Evolutionary conservation across 495 filamentous ascomycete species (phyloP), one percentile per base, ranked within the genome.

Genomic region (Penicillium cinerascens): DNA sequence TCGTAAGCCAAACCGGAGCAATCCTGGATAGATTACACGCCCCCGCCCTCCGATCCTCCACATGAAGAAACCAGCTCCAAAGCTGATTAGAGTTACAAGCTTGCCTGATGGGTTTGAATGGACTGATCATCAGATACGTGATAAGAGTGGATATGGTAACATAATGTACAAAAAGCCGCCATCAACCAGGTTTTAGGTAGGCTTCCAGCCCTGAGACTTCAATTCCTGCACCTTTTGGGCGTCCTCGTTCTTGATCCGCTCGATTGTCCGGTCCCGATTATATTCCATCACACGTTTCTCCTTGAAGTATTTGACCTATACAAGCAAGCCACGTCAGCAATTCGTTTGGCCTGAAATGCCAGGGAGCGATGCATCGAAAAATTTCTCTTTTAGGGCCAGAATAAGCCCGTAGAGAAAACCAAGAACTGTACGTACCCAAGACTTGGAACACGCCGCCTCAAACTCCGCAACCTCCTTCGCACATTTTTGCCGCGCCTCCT

Each of bases 291-390:
- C 90, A 52, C 93, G 79, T 70, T 89, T 84, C 66, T 96, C 88
- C 72, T 97, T 96, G 78, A 98, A 98, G 71, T 98, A 96, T 71
- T 88, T 88, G 51, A 97, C 90, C 92, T 97, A 60, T 2, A 23
- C 23, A 21, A 36, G 17, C 18, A 42, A 18, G 44, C 23, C 9
- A 1, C 22, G 46, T 69, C 41, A 68, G 65, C 42, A 44, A 16
- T 5, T 36, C 16, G 35, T 22, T 23, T 45, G 25, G 25, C 39
- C 2, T 3, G 5, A 40, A 52, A 36, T 8, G n/a, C 37, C n/a
- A 8, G 4, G n/a, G 9, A 1, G 18, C 16, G 6, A 6, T 7
- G 37, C n/a, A 2, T 2, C 15, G 5, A 16, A 7, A n/a, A 4
- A n/a, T n/a, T 38, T 16, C 3, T 38, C 15, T 8, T 11, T 17